phyloP scores from a whole-genome alignment of 345 rosid species.

The Nasturtium officinale region DNA sequence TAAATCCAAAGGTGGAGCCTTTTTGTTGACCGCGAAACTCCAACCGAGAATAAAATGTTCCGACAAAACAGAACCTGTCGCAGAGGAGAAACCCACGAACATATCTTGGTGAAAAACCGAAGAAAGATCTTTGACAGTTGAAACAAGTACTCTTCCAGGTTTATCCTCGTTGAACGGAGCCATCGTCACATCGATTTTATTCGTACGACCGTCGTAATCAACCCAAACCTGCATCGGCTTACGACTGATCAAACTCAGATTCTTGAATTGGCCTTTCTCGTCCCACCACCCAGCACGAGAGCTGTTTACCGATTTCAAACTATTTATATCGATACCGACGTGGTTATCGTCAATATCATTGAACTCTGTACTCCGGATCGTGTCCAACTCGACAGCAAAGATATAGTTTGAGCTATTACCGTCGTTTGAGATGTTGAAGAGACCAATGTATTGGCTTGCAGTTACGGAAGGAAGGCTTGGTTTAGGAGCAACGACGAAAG shows the following conservation, averaged over 20 bases:
- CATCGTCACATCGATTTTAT: conserved; percentile 58
- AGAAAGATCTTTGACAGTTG: conserved; percentile 51
- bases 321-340: conserved; percentile 76
- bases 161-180: conserved; percentile 50
- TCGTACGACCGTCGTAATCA: conserved; percentile 61
- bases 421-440: conserved; percentile 55
- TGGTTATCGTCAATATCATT: conserved; percentile 79
- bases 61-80: conserved; percentile 51
- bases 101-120: conserved; percentile 39
- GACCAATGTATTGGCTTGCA: conserved; percentile 81
- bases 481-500: conserved; percentile 65
- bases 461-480: conserved; percentile 43
- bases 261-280: conserved; percentile 39
- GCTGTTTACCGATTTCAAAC: conserved; percentile 56
- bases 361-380: conserved; percentile 75
- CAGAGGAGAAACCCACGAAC: conserved; percentile 74
- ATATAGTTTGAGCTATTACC: conserved; percentile 65
- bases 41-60: conserved; percentile 69
- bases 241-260: conserved; percentile 66
- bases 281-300: conserved; percentile 51
- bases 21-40: conserved; percentile 58
- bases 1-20: conserved; percentile 47
- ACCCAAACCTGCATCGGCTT: conserved; percentile 72
- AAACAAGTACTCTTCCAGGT: conserved; percentile 55
- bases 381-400: conserved; percentile 83